Base-by-base conservation (phyloP, 73 alveolate species). In the Paramecium biaurelia region DNA sequence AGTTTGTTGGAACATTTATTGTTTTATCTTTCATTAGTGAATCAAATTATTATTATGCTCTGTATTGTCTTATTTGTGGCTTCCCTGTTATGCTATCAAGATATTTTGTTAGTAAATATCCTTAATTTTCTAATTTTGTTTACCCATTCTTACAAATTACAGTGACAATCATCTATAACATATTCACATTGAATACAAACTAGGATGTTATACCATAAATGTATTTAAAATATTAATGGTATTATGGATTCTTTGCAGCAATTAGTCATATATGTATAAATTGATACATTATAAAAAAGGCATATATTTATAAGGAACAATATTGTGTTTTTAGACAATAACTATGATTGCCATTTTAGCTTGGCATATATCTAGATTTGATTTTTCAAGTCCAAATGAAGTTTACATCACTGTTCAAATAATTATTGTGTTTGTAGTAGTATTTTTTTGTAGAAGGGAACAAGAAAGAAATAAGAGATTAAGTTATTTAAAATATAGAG, bases 281-380 rank as follows among this genome's bases (percentile, higher is more conserved):
- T 15, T n/a, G 20, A 20, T 28, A 35, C 15, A 28, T 20, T 32
- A n/a, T n/a, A 32, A 53, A 53, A 23, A 2, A 72, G 86, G 86
- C 24, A 35, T 72, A 72, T 72, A 72, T 72, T 72, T 21, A 20
- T 72, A 72, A 37, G 86, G 86, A 35, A 72, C 86, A 9, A 72
- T 38, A 14, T 34, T 72, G 45, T 72, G 86, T 72, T 72, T 28
- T 15, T 38, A 72, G 45, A 35, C 86, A 0, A 9, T 32, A 23
- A 72, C 86, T 4, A 32, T 72, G 56, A 37, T 37, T 28, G 86
- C 41, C 1, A 72, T 72, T 35, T 35, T 72, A 6, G 32, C 35
- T 4, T 72, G 86, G 86, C 58, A 72, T 72, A 37, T 72, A 30
- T 72, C 86, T 14, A 72, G 58, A 72, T 72, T 72, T 72, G 86